phyloP scores from a whole-genome alignment of 164 flowering plant genomes.

The Hamamelis virginiana region DNA sequence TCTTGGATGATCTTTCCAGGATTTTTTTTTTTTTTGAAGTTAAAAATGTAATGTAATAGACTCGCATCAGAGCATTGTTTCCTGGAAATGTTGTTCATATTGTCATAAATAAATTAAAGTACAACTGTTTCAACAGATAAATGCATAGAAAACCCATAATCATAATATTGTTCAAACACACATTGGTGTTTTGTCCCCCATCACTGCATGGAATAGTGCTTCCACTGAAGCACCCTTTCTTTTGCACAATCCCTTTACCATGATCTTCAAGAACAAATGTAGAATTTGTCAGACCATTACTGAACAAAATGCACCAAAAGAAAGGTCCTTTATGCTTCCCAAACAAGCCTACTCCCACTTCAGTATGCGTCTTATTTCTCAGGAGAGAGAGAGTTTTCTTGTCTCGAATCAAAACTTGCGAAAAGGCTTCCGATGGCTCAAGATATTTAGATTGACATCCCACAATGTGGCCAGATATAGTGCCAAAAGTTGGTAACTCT shows the following conservation, averaged over 20 bases:
- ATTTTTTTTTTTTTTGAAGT: not conserved
- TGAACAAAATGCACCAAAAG: conserved; percentile 79
- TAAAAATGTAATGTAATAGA: not conserved
- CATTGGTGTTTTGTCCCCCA: conserved; percentile 19
- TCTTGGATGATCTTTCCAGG: not conserved
- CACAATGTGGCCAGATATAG: conserved; percentile 58
- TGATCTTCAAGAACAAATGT: conserved; percentile 81
- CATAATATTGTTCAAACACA: conserved; percentile 3
- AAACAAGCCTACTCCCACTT: conserved; percentile 71
- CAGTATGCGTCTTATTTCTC: conserved; percentile 50
- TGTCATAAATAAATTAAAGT: not conserved
- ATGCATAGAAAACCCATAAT: not conserved
- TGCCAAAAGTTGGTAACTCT: conserved; percentile 80
- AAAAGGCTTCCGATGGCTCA: conserved; percentile 57
- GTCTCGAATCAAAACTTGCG: conserved; percentile 45
- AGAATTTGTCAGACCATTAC: conserved; percentile 53
- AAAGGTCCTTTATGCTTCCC: conserved; percentile 54
- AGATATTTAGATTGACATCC: conserved; percentile 66
- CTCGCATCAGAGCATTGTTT: not conserved
- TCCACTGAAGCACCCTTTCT: conserved; percentile 83
- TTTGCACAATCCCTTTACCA: conserved; percentile 73
- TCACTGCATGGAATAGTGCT: conserved; percentile 49
- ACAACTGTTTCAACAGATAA: not conserved
- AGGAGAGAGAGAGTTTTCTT: conserved; percentile 44
- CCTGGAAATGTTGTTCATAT: conserved; percentile 3